phyloP scores from a whole-genome alignment of 2,329 filamentous ascomycete genomes.

The Verticillium zaregamsianum region DNA sequence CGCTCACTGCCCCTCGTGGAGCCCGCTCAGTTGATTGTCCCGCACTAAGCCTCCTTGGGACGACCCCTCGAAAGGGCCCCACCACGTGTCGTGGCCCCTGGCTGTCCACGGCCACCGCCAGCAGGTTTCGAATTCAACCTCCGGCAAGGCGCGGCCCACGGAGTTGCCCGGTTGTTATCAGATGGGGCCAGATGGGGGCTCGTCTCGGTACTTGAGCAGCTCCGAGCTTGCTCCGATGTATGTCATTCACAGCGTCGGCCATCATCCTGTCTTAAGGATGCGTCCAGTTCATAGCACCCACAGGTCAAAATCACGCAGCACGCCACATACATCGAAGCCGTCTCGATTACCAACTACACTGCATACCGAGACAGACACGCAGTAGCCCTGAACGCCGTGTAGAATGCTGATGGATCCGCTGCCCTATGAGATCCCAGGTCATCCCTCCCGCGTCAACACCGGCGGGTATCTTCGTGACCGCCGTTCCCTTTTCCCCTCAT shows the following conservation, averaged over 20 bases:
- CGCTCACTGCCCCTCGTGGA: not conserved
- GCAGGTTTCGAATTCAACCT: not conserved
- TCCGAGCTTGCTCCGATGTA: no score
- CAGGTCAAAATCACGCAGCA: no score
- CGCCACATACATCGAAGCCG: not conserved
- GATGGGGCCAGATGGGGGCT: not conserved
- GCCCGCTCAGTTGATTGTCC: not conserved
- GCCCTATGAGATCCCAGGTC: constrained; percentile 12
- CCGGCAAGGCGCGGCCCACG: not conserved
- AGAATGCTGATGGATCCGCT: constrained; percentile 15
- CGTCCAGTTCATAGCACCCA: no score
- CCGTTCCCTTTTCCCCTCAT: not conserved
- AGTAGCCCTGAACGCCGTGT: constrained; percentile 15
- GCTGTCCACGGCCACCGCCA: not conserved
- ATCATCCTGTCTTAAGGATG: no score
- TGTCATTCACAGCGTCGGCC: no score
- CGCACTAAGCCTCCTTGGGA: constrained; percentile 10
- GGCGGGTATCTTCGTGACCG: constrained; percentile 6
- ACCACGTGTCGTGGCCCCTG: constrained; percentile 5
- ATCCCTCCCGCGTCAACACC: constrained; percentile 14
- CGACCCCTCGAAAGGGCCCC: constrained; percentile 13
- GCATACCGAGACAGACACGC: constrained; percentile 3
- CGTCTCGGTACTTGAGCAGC: no score
- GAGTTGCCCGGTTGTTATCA: not conserved
- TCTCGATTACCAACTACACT: not conserved